Conservation (phyloP, 1,284 basidiomycete species). For the Ceratobasidium sp. region DNA sequence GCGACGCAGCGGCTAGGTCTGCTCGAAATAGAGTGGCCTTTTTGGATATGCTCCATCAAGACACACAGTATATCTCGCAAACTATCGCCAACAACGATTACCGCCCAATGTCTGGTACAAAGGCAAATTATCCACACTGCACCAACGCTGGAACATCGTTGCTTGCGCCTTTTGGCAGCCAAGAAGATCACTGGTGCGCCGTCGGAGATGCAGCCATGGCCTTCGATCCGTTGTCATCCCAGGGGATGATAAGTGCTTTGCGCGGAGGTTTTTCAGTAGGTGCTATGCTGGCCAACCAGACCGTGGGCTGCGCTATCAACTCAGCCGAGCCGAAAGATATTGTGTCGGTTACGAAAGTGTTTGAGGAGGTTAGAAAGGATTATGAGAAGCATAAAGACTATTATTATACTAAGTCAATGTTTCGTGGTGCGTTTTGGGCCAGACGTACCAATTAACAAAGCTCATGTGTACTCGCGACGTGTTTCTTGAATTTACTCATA, state of each 20-base stretch:
- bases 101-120: not conserved
- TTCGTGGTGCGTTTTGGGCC: constrained; percentile 24
- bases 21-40: constrained; percentile 57
- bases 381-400: constrained; percentile 32
- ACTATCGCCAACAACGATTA: not conserved
- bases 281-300: constrained; percentile 25
- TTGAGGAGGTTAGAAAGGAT: constrained; percentile 22
- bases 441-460: not conserved
- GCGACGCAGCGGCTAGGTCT: constrained; percentile 54
- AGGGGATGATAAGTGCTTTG: constrained; percentile 60
- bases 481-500: no score
- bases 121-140: not conserved
- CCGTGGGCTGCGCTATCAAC: no score
- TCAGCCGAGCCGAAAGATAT: constrained; percentile 1
- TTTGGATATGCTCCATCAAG: constrained; percentile 43
- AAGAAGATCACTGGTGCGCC: constrained; percentile 54
- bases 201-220: constrained; percentile 61
- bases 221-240: constrained; percentile 61
- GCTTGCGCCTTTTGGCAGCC: not conserved
- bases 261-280: constrained; percentile 52
- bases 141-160: constrained; percentile 4
- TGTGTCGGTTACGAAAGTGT: constrained; percentile 1
- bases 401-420: constrained; percentile 41
- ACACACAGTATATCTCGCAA: not conserved
- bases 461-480: no score